A percentile compares a stretch with the other conserved stretches of the same genome.
Evolutionary conservation across 78 protist genomes (phyloP).

Genomic region (Tieghemostelium lacteum): DNA sequence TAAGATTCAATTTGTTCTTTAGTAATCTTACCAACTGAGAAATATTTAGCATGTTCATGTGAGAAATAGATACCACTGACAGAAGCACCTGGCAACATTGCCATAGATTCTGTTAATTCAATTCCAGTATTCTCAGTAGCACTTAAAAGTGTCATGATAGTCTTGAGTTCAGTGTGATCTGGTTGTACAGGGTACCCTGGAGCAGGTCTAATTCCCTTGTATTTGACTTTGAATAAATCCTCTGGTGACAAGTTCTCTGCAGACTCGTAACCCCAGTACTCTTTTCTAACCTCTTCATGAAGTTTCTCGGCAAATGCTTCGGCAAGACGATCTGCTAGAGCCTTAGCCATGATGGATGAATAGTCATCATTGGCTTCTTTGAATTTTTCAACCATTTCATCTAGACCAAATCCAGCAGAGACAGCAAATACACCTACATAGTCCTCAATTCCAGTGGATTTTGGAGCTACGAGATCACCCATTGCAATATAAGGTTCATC

Average conservation of each 20-base stretch:
- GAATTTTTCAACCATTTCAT: slow-evolving; percentile 85
- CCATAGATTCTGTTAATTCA: slow-evolving; percentile 93
- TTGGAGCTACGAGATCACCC: slow-evolving; percentile 97
- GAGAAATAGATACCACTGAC: slow-evolving; percentile 97
- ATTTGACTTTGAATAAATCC: slow-evolving; percentile 88
- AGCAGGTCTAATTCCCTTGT: slow-evolving; percentile 98
- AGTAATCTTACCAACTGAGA: slow-evolving; percentile 96
- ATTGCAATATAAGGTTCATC: slow-evolving; percentile 89
- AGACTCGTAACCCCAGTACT: slow-evolving; percentile 95
- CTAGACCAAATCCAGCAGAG: slow-evolving; percentile 92
- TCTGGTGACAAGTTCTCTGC: slow-evolving; percentile 84
- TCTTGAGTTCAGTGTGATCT: slow-evolving; percentile 98
- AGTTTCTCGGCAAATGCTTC: slow-evolving; percentile 97
- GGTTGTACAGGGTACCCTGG: slow-evolving; percentile 99
- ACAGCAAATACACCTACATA: slow-evolving; percentile 95
- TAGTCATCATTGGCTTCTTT: slow-evolving; percentile 93
- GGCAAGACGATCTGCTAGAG: slow-evolving; percentile 96
- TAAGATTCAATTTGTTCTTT: slow-evolving; percentile 97
- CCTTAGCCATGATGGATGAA: slow-evolving; percentile 94
- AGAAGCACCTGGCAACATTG: slow-evolving; percentile 98
- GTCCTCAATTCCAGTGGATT: slow-evolving; percentile 85
- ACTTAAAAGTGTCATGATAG: slow-evolving; percentile 91
- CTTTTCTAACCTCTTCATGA: slow-evolving; percentile 93
- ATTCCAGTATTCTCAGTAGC: slow-evolving; percentile 44
- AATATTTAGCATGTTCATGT: slow-evolving; percentile 93